Evolutionary conservation across 2,329 filamentous ascomycete genomes (phyloP).

Genomic region (Tothia fuscella): DNA sequence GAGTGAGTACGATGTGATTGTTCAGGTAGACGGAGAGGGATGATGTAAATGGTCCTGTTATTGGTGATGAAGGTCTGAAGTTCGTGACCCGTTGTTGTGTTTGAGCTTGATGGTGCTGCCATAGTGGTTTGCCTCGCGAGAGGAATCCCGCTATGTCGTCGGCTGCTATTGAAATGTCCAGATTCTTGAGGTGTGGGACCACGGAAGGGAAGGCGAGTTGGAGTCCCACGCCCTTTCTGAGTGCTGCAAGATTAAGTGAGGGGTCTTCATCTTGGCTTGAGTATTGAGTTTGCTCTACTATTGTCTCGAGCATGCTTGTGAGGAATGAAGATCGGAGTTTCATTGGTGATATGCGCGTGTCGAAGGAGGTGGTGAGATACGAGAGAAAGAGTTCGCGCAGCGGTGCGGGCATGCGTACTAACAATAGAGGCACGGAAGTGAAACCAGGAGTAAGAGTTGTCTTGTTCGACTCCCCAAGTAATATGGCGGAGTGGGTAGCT

Average conservation of each 20-base stretch:
- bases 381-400: slow-evolving; percentile 37
- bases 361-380: slow-evolving; percentile 39
- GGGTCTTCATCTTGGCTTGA: slow-evolving; percentile 1
- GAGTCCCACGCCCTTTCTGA: slow-evolving; percentile 6
- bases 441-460: slow-evolving; percentile 22
- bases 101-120: background rate
- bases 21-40: slow-evolving; percentile 8
- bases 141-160: slow-evolving; percentile 10
- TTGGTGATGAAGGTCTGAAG: background rate
- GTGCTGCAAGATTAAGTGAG: background rate
- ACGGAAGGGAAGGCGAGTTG: slow-evolving; percentile 10
- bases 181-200: slow-evolving; percentile 3
- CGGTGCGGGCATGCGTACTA: slow-evolving; percentile 38
- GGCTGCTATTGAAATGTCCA: slow-evolving; percentile 9
- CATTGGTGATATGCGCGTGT: slow-evolving; percentile 24
- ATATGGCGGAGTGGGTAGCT: slow-evolving; percentile 37
- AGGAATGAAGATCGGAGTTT: slow-evolving; percentile 9
- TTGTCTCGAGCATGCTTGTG: slow-evolving; percentile 5
- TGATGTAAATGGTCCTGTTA: slow-evolving; percentile 11
- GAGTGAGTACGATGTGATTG: slow-evolving; percentile 8
- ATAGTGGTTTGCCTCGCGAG: slow-evolving; percentile 1
- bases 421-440: slow-evolving; percentile 37
- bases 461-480: slow-evolving; percentile 29
- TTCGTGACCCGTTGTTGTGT: background rate
- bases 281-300: slow-evolving; percentile 6